These are phyloP conservation scores for Skeletonema grethae DNA, from an alignment of 108 stramenopile genomes.

Conservation along the genomic window DNA sequence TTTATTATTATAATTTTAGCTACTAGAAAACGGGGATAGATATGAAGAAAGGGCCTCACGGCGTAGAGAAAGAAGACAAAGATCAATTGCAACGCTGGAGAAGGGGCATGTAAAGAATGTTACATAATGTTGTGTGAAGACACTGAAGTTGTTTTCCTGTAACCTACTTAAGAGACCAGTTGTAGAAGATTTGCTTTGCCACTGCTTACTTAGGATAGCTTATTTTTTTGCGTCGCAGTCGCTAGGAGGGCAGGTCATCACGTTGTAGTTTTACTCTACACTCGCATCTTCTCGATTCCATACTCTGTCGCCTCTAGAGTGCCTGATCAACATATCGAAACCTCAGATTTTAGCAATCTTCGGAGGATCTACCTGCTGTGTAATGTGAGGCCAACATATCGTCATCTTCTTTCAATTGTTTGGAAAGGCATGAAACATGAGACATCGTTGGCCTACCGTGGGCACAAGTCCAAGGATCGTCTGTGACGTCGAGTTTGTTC, in stretches of 20 bases:
- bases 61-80: constrained; percentile 6
- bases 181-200: not conserved
- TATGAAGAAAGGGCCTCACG: not conserved
- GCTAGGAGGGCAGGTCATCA: no score
- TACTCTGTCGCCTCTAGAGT: no score
- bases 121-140: constrained; percentile 3
- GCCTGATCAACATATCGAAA: no score
- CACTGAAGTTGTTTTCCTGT: constrained; percentile 4
- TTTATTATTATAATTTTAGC: constrained; percentile 3
- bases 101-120: constrained; percentile 1
- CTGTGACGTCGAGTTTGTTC: constrained; percentile 76
- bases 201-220: no score
- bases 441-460: constrained; percentile 88
- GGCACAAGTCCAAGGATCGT: constrained; percentile 93
- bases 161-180: constrained; percentile 8
- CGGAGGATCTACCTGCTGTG: not conserved
- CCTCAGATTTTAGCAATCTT: not conserved
- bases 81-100: constrained; percentile 6
- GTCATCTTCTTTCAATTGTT: constrained; percentile 60
- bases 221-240: no score
- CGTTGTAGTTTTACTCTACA: no score
- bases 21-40: not conserved
- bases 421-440: constrained; percentile 72
- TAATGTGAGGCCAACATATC: constrained; percentile 29
- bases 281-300: no score